phyloP scores from a whole-genome alignment of 306 rosid species.

The Fagus sylvatica region DNA sequence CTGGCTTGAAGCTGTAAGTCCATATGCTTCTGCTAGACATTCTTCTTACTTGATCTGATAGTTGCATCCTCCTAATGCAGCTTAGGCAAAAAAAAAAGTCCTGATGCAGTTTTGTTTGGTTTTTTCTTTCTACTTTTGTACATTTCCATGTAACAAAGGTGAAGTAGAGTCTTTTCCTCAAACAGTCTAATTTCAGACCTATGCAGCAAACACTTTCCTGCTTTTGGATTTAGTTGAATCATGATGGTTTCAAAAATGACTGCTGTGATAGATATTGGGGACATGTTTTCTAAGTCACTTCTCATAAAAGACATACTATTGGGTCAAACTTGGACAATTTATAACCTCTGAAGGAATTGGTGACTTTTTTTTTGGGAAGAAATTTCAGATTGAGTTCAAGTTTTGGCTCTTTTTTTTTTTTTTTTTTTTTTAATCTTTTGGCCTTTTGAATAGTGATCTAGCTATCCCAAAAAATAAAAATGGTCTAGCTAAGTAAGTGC shows the following conservation, averaged over 20 bases:
- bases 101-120: neutral
- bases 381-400: neutral
- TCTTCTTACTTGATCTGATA: neutral
- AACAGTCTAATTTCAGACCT: neutral
- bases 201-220: no score
- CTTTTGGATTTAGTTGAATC: neutral
- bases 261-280: neutral
- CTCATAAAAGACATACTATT: neutral
- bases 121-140: neutral
- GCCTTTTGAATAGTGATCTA: neutral
- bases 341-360: neutral
- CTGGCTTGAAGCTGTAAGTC: slow-evolving; percentile 62
- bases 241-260: neutral
- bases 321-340: neutral
- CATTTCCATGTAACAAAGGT: neutral
- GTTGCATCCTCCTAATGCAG: neutral
- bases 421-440: no score
- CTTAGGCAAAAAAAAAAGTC: neutral
- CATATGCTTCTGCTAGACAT: neutral
- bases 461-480: neutral
- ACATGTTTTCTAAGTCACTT: neutral
- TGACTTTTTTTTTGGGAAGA: neutral
- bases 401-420: neutral
- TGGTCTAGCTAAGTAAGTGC: neutral
- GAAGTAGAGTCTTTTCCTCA: neutral